Evolutionary conservation across 225 moss, liverwort and hornwort species (phyloP).

Genomic region (Bryoerythrophyllum caledonicum): DNA sequence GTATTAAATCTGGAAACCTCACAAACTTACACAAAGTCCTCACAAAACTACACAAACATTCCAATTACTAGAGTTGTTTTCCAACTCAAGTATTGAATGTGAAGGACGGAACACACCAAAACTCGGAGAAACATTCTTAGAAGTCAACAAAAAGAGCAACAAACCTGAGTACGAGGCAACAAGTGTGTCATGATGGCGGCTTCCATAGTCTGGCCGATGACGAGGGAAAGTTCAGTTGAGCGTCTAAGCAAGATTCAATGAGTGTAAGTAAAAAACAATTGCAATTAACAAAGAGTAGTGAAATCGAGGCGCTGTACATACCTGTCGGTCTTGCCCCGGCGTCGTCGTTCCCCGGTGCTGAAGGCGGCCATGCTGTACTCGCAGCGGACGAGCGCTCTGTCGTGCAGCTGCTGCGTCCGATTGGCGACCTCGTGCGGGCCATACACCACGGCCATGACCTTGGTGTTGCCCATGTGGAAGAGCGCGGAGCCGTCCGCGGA

Average conservation of each 20-base stretch:
- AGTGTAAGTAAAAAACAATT: not conserved
- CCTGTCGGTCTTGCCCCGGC: slow-evolving; percentile 85
- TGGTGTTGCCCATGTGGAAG: slow-evolving; percentile 98
- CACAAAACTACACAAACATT: not conserved
- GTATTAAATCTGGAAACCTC: no score
- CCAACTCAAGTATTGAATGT: not conserved
- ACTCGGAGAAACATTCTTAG: not conserved
- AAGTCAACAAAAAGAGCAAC: not conserved
- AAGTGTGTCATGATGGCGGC: slow-evolving; percentile 91
- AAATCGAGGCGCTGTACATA: not conserved
- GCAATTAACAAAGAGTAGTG: no score
- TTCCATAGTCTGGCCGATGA: slow-evolving; percentile 96
- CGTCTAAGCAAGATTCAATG: slow-evolving; percentile 41
- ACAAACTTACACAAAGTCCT: not conserved
- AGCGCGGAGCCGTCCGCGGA: slow-evolving; percentile 91
- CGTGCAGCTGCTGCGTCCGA: slow-evolving; percentile 81
- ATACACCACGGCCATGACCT: slow-evolving; percentile 94
- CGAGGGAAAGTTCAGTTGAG: slow-evolving; percentile 88
- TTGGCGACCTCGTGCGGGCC: slow-evolving; percentile 93
- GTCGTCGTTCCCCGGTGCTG: slow-evolving; percentile 89
- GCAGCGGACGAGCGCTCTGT: slow-evolving; percentile 86
- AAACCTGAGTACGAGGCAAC: slow-evolving; percentile 92
- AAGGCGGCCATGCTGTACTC: slow-evolving; percentile 99
- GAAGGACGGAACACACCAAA: not conserved
- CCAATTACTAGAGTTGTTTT: not conserved